These are phyloP conservation scores for Mycena capillaripes DNA, from an alignment of 768 basidiomycete genomes.

Conservation along the genomic window DNA sequence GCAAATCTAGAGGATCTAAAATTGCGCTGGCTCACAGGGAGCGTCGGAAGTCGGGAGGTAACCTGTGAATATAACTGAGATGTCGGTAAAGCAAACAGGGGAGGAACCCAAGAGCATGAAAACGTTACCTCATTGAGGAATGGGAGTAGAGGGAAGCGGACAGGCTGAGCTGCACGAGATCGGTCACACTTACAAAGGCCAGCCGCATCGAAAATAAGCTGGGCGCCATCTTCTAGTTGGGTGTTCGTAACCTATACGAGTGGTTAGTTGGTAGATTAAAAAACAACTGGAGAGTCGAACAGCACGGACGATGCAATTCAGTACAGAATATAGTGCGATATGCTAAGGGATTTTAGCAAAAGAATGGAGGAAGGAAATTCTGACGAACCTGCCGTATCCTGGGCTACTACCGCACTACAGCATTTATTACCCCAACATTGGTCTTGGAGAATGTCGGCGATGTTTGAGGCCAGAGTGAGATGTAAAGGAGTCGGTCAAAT, in stretches of 20 bases:
- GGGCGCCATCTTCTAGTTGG: background rate
- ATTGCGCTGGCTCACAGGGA: background rate
- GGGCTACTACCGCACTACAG: no score
- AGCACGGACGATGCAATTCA: no score
- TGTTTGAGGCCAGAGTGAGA: no score
- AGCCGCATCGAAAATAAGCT: background rate
- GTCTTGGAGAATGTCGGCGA: no score
- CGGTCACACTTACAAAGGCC: background rate
- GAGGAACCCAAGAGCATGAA: background rate
- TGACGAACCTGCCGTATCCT: no score
- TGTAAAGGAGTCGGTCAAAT: no score
- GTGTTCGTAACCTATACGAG: no score
- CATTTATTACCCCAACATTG: no score
- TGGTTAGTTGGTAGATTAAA: no score
- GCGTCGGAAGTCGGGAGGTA: background rate
- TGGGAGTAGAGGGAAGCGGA: background rate
- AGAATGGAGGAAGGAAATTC: no score
- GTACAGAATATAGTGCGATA: background rate
- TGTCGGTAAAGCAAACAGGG: background rate
- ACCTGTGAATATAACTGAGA: background rate
- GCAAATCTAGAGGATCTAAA: background rate
- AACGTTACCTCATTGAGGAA: background rate
- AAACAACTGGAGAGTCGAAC: no score
- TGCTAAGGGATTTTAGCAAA: no score
- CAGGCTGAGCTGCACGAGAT: background rate